phyloP scores from a whole-genome alignment of 2,329 filamentous ascomycete genomes.

The Botryosphaeria dothidea region DNA sequence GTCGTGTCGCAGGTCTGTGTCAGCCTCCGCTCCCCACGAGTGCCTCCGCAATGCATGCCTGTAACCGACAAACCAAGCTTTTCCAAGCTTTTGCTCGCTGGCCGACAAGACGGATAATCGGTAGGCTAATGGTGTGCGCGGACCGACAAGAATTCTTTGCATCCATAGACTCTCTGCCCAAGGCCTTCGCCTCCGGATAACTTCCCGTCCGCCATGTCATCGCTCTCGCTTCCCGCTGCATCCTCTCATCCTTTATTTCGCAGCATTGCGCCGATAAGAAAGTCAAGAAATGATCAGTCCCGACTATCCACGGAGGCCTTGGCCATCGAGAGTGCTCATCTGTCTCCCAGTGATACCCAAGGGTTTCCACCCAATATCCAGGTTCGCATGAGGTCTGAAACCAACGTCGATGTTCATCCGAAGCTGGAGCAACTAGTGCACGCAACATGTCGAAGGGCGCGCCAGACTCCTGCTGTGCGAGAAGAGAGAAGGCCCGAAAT shows the following conservation, averaged over 20 bases:
- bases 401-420: background rate
- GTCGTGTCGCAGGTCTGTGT: constrained; percentile 16
- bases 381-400: background rate
- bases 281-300: background rate
- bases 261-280: background rate
- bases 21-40: constrained; percentile 5
- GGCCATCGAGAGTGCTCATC: background rate
- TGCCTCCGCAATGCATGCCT: background rate
- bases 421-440: background rate
- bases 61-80: constrained; percentile 3
- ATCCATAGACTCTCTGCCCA: background rate
- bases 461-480: too few species aligned
- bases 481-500: too few species aligned
- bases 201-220: background rate
- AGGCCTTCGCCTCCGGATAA: background rate
- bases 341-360: background rate
- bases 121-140: background rate
- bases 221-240: background rate
- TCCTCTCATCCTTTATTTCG: background rate
- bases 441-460: too few species aligned
- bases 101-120: background rate
- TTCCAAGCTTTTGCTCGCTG: background rate
- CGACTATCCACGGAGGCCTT: background rate
- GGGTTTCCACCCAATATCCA: too few species aligned
- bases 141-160: background rate